Conservation (phyloP, 495 filamentous ascomycete species). For the Penicillium roqueforti region DNA sequence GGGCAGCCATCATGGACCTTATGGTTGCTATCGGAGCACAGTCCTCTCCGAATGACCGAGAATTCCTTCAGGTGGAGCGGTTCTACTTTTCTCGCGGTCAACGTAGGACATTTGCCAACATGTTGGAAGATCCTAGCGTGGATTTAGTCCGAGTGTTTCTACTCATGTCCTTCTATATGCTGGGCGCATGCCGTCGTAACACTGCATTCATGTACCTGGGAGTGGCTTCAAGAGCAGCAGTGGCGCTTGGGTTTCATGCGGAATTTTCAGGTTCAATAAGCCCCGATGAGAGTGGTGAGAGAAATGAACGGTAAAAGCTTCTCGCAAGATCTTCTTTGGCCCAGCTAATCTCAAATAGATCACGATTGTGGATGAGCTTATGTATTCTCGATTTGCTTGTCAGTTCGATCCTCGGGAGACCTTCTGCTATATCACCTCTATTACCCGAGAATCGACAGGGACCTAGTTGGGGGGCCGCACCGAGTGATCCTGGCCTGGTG, state of each 20-base stretch:
- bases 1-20: slow-evolving; percentile 31
- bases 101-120: slow-evolving; percentile 31
- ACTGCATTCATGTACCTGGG: slow-evolving; percentile 49
- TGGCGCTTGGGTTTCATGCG: slow-evolving; percentile 40
- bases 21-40: slow-evolving; percentile 45
- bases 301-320: slow-evolving; percentile 23
- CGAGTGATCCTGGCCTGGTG: slow-evolving; percentile 19
- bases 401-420: slow-evolving; percentile 42
- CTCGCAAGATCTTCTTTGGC: too few species aligned
- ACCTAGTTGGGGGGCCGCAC: slow-evolving; percentile 1
- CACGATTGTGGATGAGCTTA: slow-evolving; percentile 42
- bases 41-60: slow-evolving; percentile 23
- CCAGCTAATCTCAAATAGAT: slow-evolving; percentile 17
- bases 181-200: slow-evolving; percentile 46
- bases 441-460: slow-evolving; percentile 17
- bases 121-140: slow-evolving; percentile 42
- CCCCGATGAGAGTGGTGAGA: slow-evolving; percentile 16
- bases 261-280: slow-evolving; percentile 16
- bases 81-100: slow-evolving; percentile 42
- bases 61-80: slow-evolving; percentile 21
- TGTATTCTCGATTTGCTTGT: slow-evolving; percentile 41
- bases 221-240: slow-evolving; percentile 40
- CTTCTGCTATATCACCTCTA: slow-evolving; percentile 32
- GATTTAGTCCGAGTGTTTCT: slow-evolving; percentile 39
- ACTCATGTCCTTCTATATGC: slow-evolving; percentile 46